A percentile compares a stretch with the other conserved stretches of the same genome.
These are phyloP conservation scores for Boechera stricta DNA, from an alignment of 345 rosid genomes.

Conservation along the genomic window DNA sequence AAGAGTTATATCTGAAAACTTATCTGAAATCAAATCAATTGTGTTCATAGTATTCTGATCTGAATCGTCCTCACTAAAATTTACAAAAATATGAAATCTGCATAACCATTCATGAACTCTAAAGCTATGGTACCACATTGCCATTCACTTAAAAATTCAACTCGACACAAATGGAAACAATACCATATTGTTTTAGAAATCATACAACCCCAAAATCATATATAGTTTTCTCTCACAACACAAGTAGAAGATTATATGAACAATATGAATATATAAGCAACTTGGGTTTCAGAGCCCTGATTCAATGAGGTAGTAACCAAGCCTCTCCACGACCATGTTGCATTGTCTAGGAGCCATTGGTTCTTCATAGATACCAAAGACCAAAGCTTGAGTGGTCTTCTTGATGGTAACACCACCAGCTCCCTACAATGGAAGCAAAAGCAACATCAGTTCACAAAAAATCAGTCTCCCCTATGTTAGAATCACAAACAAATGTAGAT, in stretches of 20 bases:
- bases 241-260: slow-evolving; percentile 20
- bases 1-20: slow-evolving; percentile 24
- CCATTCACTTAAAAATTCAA: slow-evolving; percentile 16
- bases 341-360: slow-evolving; percentile 89
- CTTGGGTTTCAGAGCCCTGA: slow-evolving; percentile 47
- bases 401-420: slow-evolving; percentile 80
- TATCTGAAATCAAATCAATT: slow-evolving; percentile 10
- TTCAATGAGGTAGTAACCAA: slow-evolving; percentile 81
- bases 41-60: not conserved
- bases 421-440: slow-evolving; percentile 54
- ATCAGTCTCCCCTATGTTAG: too few species aligned
- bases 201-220: slow-evolving; percentile 30
- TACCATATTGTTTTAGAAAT: slow-evolving; percentile 20
- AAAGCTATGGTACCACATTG: not conserved
- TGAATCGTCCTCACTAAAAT: not conserved
- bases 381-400: slow-evolving; percentile 65
- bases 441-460: not conserved
- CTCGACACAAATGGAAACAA: slow-evolving; percentile 18
- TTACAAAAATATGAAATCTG: not conserved
- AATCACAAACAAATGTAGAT: too few species aligned
- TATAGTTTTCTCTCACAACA: slow-evolving; percentile 16
- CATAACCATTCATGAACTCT: slow-evolving; percentile 11
- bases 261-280: not conserved
- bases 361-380: slow-evolving; percentile 78
- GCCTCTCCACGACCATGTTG: slow-evolving; percentile 89